Evolutionary conservation across 495 filamentous ascomycete species (phyloP), one percentile per base, ranked within the genome.

Genomic region (Pyronema omphalodes): DNA sequence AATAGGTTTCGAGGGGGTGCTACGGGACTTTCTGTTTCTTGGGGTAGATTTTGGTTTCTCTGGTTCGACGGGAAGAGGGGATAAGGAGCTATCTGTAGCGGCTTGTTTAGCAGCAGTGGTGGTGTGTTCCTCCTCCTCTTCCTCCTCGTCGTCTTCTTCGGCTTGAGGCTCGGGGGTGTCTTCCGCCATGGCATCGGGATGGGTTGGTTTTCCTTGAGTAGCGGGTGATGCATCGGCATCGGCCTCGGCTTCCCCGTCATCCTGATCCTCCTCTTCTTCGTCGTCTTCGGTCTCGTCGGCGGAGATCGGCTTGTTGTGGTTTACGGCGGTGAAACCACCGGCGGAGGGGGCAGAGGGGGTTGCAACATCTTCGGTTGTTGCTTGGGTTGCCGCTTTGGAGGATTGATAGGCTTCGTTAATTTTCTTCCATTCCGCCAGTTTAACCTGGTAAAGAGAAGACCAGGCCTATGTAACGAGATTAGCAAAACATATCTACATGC

Each of bases 371-470:
- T 51, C 37, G n/a, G 14, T 19, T 23, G 51, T 55, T 9, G 59
- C 58, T 40, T 73, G 34, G 7, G 3, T 41, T 2, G 17, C 41
- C 33, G 7, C 70, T 39, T 83, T 76, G 37, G 80, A 76, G 44
- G 71, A 59, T 51, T 73, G 69, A 57, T 74, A 78, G 57, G 66
- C 63, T 15, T 69, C 69, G 37, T 63, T 71, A 19, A 71, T 64
- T 8, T 75, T 76, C 49, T 82, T 75, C 11, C 74, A 71, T 33
- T 80, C 75, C 1, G 67, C 71, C 70, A 84, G 76, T 57, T 70
- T 67, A 71, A 84, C 85, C 19, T 60, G 63, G 34, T 65, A 65
- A 0, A 60, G 14, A 19, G 57, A 54, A 14, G 58, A 55, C 63
- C 63, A 67, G 3, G 51, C 56, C 63, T 58, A 34, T 15, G 3